These are phyloP conservation scores for Fremontodendron californicum DNA, from an alignment of 345 rosid genomes.

Conservation along the genomic window DNA sequence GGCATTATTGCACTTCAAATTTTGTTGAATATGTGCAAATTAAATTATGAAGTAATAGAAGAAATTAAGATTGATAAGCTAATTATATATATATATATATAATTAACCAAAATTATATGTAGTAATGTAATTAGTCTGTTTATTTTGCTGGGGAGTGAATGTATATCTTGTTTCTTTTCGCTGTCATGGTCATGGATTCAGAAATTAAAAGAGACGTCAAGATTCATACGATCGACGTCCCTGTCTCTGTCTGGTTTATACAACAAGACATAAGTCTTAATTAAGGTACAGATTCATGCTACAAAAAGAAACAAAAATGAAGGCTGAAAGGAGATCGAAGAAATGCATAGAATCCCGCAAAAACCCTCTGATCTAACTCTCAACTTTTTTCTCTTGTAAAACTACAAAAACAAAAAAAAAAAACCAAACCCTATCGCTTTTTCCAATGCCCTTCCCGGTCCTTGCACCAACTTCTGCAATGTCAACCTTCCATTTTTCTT, in stretches of 20 bases:
- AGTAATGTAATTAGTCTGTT: no score
- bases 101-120: no score
- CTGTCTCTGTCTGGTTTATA: neutral
- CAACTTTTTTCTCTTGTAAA: neutral
- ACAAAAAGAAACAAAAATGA: constrained; percentile 18
- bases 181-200: neutral
- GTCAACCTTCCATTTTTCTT: neutral
- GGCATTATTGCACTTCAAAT: no score
- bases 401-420: neutral
- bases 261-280: neutral
- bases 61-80: no score
- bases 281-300: neutral
- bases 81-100: no score
- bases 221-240: neutral
- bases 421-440: neutral
- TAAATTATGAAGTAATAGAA: no score
- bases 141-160: no score
- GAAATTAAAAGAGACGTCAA: neutral
- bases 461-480: neutral
- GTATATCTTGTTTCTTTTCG: no score
- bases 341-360: constrained; percentile 15
- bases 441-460: constrained; percentile 19
- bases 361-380: neutral
- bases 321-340: neutral
- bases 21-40: no score